Percentiles rank a stretch among this genome's conserved stretches.
Conservation (phyloP, 2,329 filamentous ascomycete genomes). For the Acrocalymma vagum region DNA sequence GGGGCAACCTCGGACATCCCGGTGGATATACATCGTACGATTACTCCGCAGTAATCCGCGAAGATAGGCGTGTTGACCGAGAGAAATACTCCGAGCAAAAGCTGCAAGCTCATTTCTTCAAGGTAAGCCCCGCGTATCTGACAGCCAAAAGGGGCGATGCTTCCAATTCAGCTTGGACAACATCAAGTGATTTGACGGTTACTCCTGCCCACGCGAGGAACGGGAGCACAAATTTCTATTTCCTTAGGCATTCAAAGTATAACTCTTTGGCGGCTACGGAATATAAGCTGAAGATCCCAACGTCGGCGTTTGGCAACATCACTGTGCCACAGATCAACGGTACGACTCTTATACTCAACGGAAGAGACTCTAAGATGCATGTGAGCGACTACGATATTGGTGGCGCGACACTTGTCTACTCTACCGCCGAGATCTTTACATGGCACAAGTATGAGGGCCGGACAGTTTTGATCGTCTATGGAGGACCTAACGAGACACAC, state of each 20-base stretch:
- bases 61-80: slow-evolving; percentile 72
- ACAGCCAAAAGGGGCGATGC: slow-evolving; percentile 51
- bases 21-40: slow-evolving; percentile 67
- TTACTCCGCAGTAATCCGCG: slow-evolving; percentile 70
- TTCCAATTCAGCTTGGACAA: slow-evolving; percentile 39
- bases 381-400: slow-evolving; percentile 73
- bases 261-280: slow-evolving; percentile 63
- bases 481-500: slow-evolving; percentile 68
- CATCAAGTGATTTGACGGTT: slow-evolving; percentile 61
- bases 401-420: slow-evolving; percentile 69
- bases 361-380: slow-evolving; percentile 73
- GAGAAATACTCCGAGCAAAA: slow-evolving; percentile 86
- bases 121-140: slow-evolving; percentile 75
- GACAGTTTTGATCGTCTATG: slow-evolving; percentile 71
- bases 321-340: slow-evolving; percentile 68
- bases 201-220: slow-evolving; percentile 71
- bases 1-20: slow-evolving; percentile 73
- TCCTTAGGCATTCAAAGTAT: slow-evolving; percentile 72
- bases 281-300: slow-evolving; percentile 71
- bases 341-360: slow-evolving; percentile 62
- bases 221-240: slow-evolving; percentile 68
- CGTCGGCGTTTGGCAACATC: slow-evolving; percentile 63
- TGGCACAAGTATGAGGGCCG: slow-evolving; percentile 70
- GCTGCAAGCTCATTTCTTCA: slow-evolving; percentile 77
- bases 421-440: slow-evolving; percentile 72